These are phyloP conservation scores for Kwoniella sp. DNA, from an alignment of 768 basidiomycete genomes.

Conservation along the genomic window DNA sequence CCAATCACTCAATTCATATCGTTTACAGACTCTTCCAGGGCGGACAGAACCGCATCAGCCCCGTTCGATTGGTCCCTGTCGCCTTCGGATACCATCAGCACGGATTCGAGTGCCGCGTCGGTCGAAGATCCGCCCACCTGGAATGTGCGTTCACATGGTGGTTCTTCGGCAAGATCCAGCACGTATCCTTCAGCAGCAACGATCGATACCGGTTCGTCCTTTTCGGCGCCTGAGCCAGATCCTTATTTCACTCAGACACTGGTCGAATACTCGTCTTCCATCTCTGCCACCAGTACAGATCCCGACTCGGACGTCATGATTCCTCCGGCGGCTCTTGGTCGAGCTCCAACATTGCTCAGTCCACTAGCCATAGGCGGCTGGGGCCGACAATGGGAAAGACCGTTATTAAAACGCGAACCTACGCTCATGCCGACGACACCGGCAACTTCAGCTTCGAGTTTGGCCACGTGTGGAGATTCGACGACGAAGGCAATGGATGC, in stretches of 20 bases:
- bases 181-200: too few relatives aligned
- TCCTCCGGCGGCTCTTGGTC: not conserved
- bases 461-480: not conserved
- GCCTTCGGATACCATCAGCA: not conserved
- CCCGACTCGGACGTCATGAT: not conserved
- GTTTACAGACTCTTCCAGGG: not conserved
- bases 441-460: not conserved
- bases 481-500: not conserved
- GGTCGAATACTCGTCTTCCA: not conserved
- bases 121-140: too few relatives aligned
- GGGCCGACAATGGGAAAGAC: slow-evolving; percentile 21
- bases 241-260: not conserved
- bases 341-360: slow-evolving; percentile 13
- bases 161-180: not conserved
- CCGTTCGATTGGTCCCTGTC: not conserved
- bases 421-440: not conserved
- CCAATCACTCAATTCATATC: not conserved
- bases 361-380: slow-evolving; percentile 23
- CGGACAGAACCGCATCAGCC: not conserved
- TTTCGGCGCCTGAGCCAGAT: not conserved
- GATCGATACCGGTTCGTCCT: not conserved
- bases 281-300: not conserved
- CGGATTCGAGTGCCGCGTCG: too few relatives aligned
- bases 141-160: too few relatives aligned
- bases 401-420: not conserved